A percentile compares a stretch with the other conserved stretches of the same genome.
phyloP scores from a whole-genome alignment of 257 asterid species.

The Nicotiana paniculata region DNA sequence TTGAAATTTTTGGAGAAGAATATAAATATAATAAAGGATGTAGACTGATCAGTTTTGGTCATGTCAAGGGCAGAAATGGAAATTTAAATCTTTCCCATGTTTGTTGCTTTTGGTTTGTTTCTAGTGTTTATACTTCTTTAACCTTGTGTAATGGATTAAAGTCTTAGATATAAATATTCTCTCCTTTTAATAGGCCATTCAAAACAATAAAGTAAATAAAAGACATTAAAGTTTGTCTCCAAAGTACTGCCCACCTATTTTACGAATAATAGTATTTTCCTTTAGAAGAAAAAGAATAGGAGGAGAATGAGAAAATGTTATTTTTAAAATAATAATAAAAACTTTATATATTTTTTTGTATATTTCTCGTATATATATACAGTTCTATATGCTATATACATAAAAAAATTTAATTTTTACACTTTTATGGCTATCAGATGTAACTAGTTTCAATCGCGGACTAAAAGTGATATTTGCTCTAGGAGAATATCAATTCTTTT shows the following conservation, averaged over 20 bases:
- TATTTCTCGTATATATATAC: too few relatives aligned
- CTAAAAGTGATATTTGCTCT: too few relatives aligned
- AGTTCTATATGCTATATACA: too few relatives aligned
- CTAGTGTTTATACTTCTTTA: neutral
- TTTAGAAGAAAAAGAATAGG: neutral
- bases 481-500: too few relatives aligned
- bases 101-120: constrained; percentile 1
- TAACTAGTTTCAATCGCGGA: too few relatives aligned
- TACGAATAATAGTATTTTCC: neutral
- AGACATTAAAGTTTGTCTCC: neutral
- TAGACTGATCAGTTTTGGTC: neutral
- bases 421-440: too few relatives aligned
- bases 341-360: too few relatives aligned
- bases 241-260: neutral
- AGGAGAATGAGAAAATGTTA: neutral
- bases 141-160: neutral
- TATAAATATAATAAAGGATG: neutral
- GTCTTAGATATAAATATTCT: neutral
- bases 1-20: constrained; percentile 15
- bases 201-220: neutral
- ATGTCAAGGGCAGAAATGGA: constrained; percentile 8
- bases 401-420: too few relatives aligned
- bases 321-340: too few relatives aligned
- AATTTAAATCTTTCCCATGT: neutral
- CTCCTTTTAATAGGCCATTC: neutral